Evolutionary conservation across 1,284 basidiomycete genomes (phyloP).

Genomic region (Ustilago cynodontis): DNA sequence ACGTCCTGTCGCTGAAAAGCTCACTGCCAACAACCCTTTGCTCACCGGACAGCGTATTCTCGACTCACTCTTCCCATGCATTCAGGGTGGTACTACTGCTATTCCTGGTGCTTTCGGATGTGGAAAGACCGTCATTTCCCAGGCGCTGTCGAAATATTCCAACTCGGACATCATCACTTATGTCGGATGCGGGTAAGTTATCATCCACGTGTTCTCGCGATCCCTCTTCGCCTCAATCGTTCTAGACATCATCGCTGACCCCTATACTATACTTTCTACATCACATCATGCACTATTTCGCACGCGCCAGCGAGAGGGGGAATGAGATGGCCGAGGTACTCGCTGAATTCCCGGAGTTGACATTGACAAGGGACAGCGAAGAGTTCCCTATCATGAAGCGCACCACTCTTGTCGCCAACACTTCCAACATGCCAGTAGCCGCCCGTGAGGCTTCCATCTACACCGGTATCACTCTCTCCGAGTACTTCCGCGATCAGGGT

Average conservation of each 20-base stretch:
- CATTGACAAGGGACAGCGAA: conserved; percentile 86
- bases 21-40: conserved; percentile 90
- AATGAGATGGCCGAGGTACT: conserved; percentile 97
- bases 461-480: conserved; percentile 98
- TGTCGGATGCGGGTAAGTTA: conserved; percentile 82
- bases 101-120: conserved; percentile 99
- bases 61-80: conserved; percentile 97
- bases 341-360: conserved; percentile 94
- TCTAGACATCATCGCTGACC: conserved; percentile 13
- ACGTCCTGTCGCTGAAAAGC: conserved; percentile 92
- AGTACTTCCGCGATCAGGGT: conserved; percentile 99
- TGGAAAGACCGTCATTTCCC: conserved; percentile 71
- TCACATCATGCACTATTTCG: background rate
- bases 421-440: conserved; percentile 99
- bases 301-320: conserved; percentile 69
- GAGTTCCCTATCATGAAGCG: conserved; percentile 99
- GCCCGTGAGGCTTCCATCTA: conserved; percentile 99
- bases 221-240: background rate
- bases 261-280: background rate
- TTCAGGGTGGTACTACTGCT: conserved; percentile 98
- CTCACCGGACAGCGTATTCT: conserved; percentile 97
- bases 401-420: conserved; percentile 98
- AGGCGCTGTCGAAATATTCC: conserved; percentile 95
- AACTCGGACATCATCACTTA: conserved; percentile 99
- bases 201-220: background rate